These are phyloP conservation scores for Sporodiniella umbellata DNA, from an alignment of 371 early-diverging fungal species.

Conservation along the genomic window DNA sequence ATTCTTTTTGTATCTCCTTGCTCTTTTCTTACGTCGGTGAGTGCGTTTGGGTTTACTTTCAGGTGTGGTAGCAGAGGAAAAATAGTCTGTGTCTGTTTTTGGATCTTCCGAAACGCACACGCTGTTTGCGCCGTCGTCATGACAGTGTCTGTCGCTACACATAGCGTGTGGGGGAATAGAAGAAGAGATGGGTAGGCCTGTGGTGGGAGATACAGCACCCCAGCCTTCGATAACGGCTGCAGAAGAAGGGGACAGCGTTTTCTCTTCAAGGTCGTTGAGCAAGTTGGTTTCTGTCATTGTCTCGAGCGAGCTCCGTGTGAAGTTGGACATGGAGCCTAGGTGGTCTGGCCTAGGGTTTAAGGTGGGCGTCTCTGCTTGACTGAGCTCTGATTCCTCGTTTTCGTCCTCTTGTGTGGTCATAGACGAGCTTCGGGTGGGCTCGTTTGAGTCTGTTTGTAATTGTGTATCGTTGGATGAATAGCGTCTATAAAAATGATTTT, in stretches of 20 bases:
- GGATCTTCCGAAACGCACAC: not conserved
- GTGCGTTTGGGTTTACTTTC: not conserved
- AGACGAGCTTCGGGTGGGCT: constrained; percentile 9
- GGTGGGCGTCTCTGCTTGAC: constrained; percentile 12
- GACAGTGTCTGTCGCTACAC: constrained; percentile 17
- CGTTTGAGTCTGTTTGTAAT: not conserved
- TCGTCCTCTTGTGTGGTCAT: constrained; percentile 2
- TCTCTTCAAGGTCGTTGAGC: not conserved
- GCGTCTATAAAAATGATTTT: constrained; percentile 8
- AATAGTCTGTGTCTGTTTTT: not conserved
- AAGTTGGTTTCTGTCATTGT: constrained; percentile 26
- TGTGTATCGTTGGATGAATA: not conserved
- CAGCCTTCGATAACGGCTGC: constrained; percentile 31
- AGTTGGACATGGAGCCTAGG: constrained; percentile 23
- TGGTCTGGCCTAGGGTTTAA: constrained; percentile 16
- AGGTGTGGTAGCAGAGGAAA: not conserved
- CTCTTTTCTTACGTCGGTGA: not conserved
- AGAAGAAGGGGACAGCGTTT: constrained; percentile 25
- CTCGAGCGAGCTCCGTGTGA: constrained; percentile 31
- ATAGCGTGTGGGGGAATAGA: constrained; percentile 24
- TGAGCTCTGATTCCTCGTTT: not conserved
- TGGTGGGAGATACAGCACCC: constrained; percentile 33
- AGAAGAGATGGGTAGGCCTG: constrained; percentile 26
- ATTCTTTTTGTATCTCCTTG: constrained; percentile 2
- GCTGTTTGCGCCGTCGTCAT: constrained; percentile 3